Percentiles rank a stretch among this genome's conserved stretches.
These are phyloP conservation scores for Teunomyces barrocoloradensis DNA, from an alignment of 805 yeast species.

Conservation along the genomic window DNA sequence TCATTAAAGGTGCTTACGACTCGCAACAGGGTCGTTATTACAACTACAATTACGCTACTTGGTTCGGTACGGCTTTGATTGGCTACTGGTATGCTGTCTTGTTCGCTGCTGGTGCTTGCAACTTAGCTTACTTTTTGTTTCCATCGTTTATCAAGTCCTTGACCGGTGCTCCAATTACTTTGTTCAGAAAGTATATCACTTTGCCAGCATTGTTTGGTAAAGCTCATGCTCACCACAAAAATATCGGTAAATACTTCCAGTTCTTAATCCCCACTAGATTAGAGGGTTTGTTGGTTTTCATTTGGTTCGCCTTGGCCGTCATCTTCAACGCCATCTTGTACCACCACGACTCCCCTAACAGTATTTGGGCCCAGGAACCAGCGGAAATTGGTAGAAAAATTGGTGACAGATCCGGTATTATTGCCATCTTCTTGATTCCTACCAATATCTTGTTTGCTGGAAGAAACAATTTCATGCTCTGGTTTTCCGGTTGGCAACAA, in stretches of 20 bases:
- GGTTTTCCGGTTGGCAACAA: conserved; percentile 33
- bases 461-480: conserved; percentile 18
- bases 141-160: conserved; percentile 29
- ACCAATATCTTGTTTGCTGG: conserved; percentile 62
- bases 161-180: conserved; percentile 11
- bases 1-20: conserved; percentile 25
- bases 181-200: conserved; percentile 25
- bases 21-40: conserved; percentile 27
- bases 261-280: conserved; percentile 51
- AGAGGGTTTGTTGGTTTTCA: conserved; percentile 43
- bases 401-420: conserved; percentile 54
- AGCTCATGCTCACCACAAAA: conserved; percentile 19
- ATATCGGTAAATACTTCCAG: conserved; percentile 12
- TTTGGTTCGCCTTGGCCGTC: conserved; percentile 36
- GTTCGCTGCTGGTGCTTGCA: conserved; percentile 33
- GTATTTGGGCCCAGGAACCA: conserved; percentile 21
- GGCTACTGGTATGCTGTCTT: conserved; percentile 30
- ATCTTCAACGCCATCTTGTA: conserved; percentile 26
- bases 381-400: conserved; percentile 40
- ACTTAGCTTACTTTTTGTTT: conserved; percentile 18
- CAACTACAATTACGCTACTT: conserved; percentile 39
- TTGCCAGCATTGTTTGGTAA: conserved; percentile 34
- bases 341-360: conserved; percentile 24
- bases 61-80: conserved; percentile 30
- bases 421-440: conserved; percentile 55